phyloP scores from a whole-genome alignment of 1,284 basidiomycete species.

The Anthracocystis walkeri region DNA sequence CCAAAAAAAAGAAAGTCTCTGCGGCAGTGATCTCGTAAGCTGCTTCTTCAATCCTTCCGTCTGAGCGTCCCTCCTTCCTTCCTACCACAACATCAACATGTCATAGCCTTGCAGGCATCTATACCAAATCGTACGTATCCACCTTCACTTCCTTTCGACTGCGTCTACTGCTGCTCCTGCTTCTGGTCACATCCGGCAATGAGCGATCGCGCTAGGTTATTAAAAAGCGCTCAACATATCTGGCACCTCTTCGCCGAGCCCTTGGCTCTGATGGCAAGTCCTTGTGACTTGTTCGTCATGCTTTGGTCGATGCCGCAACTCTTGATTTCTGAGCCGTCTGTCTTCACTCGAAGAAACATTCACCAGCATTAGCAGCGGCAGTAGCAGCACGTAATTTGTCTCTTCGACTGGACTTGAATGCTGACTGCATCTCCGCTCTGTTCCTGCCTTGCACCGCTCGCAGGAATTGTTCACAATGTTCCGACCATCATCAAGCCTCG shows the following conservation, averaged over 20 bases:
- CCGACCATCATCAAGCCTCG: conserved; percentile 21
- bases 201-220: conserved; percentile 60
- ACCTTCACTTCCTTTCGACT: not conserved
- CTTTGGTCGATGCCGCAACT: conserved; percentile 58
- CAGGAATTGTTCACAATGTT: conserved; percentile 17
- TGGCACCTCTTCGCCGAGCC: conserved; percentile 62
- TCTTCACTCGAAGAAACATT: not conserved
- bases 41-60: not conserved
- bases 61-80: not conserved
- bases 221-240: conserved; percentile 54
- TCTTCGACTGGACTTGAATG: not conserved
- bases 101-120: conserved; percentile 6
- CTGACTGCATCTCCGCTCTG: conserved; percentile 3
- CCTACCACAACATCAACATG: conserved; percentile 22
- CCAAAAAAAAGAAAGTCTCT: conserved; percentile 6
- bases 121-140: conserved; percentile 22
- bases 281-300: conserved; percentile 12
- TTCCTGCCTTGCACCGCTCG: too few relatives aligned
- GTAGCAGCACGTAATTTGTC: not conserved
- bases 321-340: conserved; percentile 51
- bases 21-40: conserved; percentile 30
- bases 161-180: not conserved
- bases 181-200: conserved; percentile 36
- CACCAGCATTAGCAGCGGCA: conserved; percentile 5
- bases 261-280: conserved; percentile 27